Percentiles rank a stretch among this genome's conserved stretches.
Evolutionary conservation across 2,329 filamentous ascomycete genomes (phyloP).

Genomic region (Didymella arachidicola): DNA sequence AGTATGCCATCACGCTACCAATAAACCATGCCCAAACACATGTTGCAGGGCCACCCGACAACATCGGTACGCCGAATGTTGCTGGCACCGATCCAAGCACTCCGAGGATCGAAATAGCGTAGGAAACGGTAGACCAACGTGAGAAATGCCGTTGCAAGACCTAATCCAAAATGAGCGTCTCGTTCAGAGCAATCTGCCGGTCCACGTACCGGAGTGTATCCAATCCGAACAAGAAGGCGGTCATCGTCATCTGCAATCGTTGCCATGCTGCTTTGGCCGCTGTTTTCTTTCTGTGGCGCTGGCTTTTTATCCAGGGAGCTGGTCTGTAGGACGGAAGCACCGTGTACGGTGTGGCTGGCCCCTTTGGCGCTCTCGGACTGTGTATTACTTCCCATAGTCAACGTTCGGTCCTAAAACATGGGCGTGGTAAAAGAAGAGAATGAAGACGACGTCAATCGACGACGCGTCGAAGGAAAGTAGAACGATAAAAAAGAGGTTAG

Average conservation of each 20-base stretch:
- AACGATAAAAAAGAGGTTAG: constrained; percentile 39
- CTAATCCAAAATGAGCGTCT: constrained; percentile 49
- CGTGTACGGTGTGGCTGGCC: constrained; percentile 27
- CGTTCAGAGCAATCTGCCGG: background rate
- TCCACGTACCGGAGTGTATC: constrained; percentile 65
- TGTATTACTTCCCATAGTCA: constrained; percentile 42
- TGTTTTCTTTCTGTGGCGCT: constrained; percentile 27
- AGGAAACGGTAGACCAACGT: constrained; percentile 71
- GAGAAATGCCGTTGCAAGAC: constrained; percentile 69
- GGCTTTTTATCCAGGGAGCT: constrained; percentile 37
- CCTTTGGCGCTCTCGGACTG: constrained; percentile 19
- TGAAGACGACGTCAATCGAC: constrained; percentile 8
- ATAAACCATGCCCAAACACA: constrained; percentile 72
- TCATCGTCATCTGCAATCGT: constrained; percentile 67
- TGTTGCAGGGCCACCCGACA: constrained; percentile 67
- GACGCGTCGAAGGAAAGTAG: constrained; percentile 30
- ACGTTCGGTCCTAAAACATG: constrained; percentile 35
- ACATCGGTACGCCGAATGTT: constrained; percentile 66
- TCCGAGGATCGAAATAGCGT: constrained; percentile 70
- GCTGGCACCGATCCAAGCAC: constrained; percentile 71
- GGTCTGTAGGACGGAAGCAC: constrained; percentile 27
- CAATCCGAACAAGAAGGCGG: constrained; percentile 66
- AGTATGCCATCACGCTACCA: constrained; percentile 69
- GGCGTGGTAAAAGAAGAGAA: constrained; percentile 17
- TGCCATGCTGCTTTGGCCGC: constrained; percentile 50